A percentile compares a stretch with the other conserved stretches of the same genome.
Conservation (phyloP, 2,329 filamentous ascomycete species). For the Diaporthe citri region DNA sequence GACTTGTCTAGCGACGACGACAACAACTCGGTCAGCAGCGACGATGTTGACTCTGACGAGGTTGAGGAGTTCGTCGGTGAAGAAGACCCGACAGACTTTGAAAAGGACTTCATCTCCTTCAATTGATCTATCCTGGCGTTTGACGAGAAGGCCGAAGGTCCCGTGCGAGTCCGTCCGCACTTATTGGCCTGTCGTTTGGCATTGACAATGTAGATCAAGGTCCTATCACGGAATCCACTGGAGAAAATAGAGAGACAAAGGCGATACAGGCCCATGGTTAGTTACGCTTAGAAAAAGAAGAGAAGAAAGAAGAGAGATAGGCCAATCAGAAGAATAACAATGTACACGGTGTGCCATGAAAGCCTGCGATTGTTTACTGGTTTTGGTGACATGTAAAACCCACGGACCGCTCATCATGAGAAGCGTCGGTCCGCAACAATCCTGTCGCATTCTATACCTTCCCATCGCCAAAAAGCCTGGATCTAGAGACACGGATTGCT, state of each 20-base stretch:
- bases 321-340: not conserved
- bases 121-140: not conserved
- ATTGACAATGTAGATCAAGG: slow-evolving; percentile 30
- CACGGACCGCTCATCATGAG: not conserved
- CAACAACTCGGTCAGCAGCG: slow-evolving; percentile 74
- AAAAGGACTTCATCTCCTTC: slow-evolving; percentile 68
- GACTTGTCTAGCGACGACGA: slow-evolving; percentile 86
- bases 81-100: slow-evolving; percentile 68
- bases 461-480: not conserved
- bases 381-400: not conserved
- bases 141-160: not conserved
- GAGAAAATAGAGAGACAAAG: not conserved
- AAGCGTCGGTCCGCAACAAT: not conserved
- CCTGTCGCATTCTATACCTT: not conserved
- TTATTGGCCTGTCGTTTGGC: not conserved
- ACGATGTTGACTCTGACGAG: slow-evolving; percentile 84
- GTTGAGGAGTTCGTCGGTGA: slow-evolving; percentile 74
- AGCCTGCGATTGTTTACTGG: not conserved
- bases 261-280: not conserved
- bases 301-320: not conserved
- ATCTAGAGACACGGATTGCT: not conserved
- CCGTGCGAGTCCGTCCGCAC: slow-evolving; percentile 1
- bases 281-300: not conserved
- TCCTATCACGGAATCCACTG: not conserved
- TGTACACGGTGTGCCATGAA: not conserved